phyloP scores from a whole-genome alignment of 176 grass and related monocot species.

The sorghum (Sorghum bicolor) region DNA sequence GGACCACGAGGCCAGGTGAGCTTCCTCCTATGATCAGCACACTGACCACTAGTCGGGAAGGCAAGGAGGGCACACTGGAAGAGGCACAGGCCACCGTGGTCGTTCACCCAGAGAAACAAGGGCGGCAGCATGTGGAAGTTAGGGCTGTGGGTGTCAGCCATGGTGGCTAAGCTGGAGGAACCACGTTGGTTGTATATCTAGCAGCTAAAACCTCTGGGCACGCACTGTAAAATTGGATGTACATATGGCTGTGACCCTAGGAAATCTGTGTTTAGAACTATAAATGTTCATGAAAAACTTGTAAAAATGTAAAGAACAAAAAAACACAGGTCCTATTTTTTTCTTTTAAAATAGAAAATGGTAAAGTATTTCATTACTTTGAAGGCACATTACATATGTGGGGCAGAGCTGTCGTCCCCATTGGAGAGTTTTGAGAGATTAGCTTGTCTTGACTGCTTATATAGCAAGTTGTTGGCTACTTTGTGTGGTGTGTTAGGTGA shows the following conservation, averaged over 20 bases:
- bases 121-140: conserved; percentile 56
- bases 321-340: background rate
- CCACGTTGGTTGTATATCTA: background rate
- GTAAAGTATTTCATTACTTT: background rate
- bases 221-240: conserved; percentile 2
- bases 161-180: conserved; percentile 1
- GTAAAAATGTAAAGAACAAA: background rate
- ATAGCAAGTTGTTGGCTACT: background rate
- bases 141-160: conserved; percentile 57
- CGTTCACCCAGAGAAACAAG: conserved; percentile 44
- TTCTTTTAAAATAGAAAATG: background rate
- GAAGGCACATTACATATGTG: background rate
- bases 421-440: background rate
- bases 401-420: background rate
- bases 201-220: background rate
- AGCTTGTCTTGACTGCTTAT: background rate
- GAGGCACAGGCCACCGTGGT: conserved; percentile 48
- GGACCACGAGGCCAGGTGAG: conserved; percentile 31
- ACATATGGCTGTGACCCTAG: background rate
- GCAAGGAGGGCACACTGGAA: conserved; percentile 31
- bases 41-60: conserved; percentile 37
- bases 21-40: conserved; percentile 54
- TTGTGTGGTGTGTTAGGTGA: background rate
- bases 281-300: conserved; percentile 15
- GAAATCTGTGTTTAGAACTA: background rate